phyloP scores from a whole-genome alignment of 1,284 basidiomycete species.

The Irpex sp. region DNA sequence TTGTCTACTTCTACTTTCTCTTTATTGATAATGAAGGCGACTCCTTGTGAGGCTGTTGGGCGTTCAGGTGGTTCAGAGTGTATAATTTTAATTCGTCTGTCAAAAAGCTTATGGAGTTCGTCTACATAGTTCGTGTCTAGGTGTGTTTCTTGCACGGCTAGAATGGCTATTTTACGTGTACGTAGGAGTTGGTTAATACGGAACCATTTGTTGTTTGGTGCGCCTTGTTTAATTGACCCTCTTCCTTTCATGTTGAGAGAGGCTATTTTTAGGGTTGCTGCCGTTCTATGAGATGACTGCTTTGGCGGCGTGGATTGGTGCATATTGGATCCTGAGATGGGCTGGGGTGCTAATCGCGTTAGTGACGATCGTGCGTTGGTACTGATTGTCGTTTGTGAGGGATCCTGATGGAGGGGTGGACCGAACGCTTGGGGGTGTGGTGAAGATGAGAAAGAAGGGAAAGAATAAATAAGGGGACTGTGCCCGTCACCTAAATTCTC shows the following conservation, averaged over 20 bases:
- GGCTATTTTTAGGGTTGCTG: background rate
- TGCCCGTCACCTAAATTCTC: background rate
- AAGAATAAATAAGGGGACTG: background rate
- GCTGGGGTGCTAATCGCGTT: no score
- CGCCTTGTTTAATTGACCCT: background rate
- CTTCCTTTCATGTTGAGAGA: constrained; percentile 1
- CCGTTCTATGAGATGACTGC: background rate
- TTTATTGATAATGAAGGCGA: background rate
- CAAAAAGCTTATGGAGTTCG: background rate
- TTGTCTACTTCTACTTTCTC: background rate
- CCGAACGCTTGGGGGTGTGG: no score
- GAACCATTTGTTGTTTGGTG: background rate
- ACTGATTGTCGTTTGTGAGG: background rate
- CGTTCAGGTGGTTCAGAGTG: background rate
- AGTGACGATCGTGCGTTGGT: no score
- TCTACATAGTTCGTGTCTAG: background rate
- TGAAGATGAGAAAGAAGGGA: no score
- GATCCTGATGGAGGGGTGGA: background rate
- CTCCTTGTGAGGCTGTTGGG: background rate
- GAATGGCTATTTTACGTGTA: background rate
- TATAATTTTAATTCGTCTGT: background rate
- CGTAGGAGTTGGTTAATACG: background rate
- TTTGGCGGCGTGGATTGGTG: background rate
- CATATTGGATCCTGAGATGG: no score
- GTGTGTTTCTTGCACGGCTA: background rate